phyloP scores from a whole-genome alignment of 2,329 filamentous ascomycete genomes.

The Microdochium trichocladiopsis region DNA sequence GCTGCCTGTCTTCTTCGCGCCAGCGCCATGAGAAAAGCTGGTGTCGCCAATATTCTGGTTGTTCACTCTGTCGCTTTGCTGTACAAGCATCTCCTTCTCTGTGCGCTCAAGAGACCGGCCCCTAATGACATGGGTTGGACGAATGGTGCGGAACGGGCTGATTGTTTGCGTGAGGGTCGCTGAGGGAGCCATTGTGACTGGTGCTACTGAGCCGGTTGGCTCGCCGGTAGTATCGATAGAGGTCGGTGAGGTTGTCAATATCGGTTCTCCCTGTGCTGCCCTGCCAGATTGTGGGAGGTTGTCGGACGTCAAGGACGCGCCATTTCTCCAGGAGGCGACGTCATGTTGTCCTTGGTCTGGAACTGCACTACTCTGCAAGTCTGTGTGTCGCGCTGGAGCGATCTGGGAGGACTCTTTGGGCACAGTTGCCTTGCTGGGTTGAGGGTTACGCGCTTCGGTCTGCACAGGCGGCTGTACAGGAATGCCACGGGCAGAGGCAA shows the following conservation, averaged over 20 bases:
- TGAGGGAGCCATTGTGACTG: constrained; percentile 22
- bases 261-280: background rate
- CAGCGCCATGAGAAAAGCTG: constrained; percentile 16
- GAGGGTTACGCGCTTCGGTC: constrained; percentile 8
- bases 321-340: constrained; percentile 6
- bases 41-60: constrained; percentile 24
- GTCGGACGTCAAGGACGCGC: constrained; percentile 12
- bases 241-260: constrained; percentile 5
- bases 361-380: background rate
- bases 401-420: constrained; percentile 10
- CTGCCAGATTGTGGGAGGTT: background rate
- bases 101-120: constrained; percentile 35
- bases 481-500: constrained; percentile 52
- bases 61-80: constrained; percentile 13
- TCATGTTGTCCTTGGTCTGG: background rate
- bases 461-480: constrained; percentile 16
- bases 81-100: constrained; percentile 28
- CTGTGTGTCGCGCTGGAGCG: constrained; percentile 5
- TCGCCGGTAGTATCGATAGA: constrained; percentile 4
- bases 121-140: constrained; percentile 21
- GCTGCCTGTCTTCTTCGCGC: background rate
- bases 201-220: constrained; percentile 6
- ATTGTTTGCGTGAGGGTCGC: constrained; percentile 24
- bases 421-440: constrained; percentile 11
- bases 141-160: constrained; percentile 22